Percentiles rank a stretch among this genome's conserved stretches.
Conservation (phyloP, 2,329 filamentous ascomycete species). For the Didymosphaeria variabile region DNA sequence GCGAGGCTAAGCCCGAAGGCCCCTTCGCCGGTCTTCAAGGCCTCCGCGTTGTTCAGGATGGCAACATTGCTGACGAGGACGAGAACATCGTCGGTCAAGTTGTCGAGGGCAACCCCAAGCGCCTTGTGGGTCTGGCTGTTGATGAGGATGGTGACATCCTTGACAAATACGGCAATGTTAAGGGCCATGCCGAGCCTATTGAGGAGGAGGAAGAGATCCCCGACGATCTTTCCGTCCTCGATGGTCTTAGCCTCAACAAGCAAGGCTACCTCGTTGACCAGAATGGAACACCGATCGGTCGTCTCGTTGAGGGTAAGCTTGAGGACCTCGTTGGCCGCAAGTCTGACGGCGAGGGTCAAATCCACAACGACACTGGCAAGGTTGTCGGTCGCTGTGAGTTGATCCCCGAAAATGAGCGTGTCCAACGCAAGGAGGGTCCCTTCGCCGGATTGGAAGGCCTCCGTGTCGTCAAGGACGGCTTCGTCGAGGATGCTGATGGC, state of each 20-base stretch:
- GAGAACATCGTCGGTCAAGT: slow-evolving; percentile 63
- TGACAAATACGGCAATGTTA: slow-evolving; percentile 69
- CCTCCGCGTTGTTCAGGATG: slow-evolving; percentile 58
- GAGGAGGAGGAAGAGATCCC: slow-evolving; percentile 54
- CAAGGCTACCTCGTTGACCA: slow-evolving; percentile 64
- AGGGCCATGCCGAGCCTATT: slow-evolving; percentile 67
- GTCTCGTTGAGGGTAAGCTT: slow-evolving; percentile 64
- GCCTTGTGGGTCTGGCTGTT: slow-evolving; percentile 66
- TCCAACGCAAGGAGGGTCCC: slow-evolving; percentile 68
- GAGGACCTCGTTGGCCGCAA: slow-evolving; percentile 65
- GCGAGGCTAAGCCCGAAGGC: slow-evolving; percentile 60
- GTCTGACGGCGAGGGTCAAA: slow-evolving; percentile 64
- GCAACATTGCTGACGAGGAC: slow-evolving; percentile 60
- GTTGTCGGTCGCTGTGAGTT: slow-evolving; percentile 66
- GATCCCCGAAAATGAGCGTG: slow-evolving; percentile 65
- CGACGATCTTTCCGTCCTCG: slow-evolving; percentile 62
- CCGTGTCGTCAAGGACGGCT: slow-evolving; percentile 74
- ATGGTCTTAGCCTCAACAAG: slow-evolving; percentile 66
- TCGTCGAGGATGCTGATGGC: slow-evolving; percentile 79
- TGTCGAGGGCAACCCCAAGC: slow-evolving; percentile 67
- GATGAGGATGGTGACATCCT: slow-evolving; percentile 71
- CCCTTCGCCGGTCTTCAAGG: slow-evolving; percentile 61
- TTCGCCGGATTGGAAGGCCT: slow-evolving; percentile 73
- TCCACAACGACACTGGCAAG: slow-evolving; percentile 66
- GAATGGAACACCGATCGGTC: slow-evolving; percentile 64